Evolutionary conservation across 441 rosid genomes (phyloP).

Genomic region (Syzygium malaccense): DNA sequence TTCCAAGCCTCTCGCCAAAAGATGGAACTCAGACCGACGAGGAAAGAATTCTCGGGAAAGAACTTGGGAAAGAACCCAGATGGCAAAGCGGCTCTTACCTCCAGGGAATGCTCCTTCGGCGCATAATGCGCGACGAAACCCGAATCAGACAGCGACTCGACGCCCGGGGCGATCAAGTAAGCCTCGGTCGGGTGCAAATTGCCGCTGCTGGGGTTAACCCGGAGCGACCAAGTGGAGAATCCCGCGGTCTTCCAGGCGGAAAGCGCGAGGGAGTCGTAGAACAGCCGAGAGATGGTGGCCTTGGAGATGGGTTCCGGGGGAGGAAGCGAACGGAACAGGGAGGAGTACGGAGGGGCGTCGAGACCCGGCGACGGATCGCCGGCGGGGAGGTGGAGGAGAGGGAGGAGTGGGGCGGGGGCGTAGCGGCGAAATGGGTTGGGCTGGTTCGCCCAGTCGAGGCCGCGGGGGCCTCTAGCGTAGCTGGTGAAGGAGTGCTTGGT

Average conservation of each 20-base stretch:
- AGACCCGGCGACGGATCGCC: background rate
- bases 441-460: constrained; percentile 94
- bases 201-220: constrained; percentile 94
- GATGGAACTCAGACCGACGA: constrained; percentile 62
- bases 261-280: constrained; percentile 72
- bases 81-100: constrained; percentile 54
- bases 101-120: constrained; percentile 70
- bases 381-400: constrained; percentile 35
- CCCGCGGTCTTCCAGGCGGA: constrained; percentile 91
- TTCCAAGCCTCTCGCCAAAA: constrained; percentile 98
- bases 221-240: constrained; percentile 80
- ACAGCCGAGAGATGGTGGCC: constrained; percentile 52
- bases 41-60: constrained; percentile 49
- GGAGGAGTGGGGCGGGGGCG: constrained; percentile 47
- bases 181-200: constrained; percentile 83
- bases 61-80: constrained; percentile 27
- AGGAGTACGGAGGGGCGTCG: constrained; percentile 32
- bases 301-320: constrained; percentile 43
- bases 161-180: constrained; percentile 58
- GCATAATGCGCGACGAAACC: constrained; percentile 77
- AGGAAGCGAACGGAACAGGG: constrained; percentile 54
- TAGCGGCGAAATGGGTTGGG: constrained; percentile 87
- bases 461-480: constrained; percentile 78
- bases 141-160: constrained; percentile 33
- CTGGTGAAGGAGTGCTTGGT: constrained; percentile 63